Evolutionary conservation across 2,329 filamentous ascomycete species (phyloP), one percentile per base, ranked within the genome.

Genomic region (Sporothrix brasiliensis): DNA sequence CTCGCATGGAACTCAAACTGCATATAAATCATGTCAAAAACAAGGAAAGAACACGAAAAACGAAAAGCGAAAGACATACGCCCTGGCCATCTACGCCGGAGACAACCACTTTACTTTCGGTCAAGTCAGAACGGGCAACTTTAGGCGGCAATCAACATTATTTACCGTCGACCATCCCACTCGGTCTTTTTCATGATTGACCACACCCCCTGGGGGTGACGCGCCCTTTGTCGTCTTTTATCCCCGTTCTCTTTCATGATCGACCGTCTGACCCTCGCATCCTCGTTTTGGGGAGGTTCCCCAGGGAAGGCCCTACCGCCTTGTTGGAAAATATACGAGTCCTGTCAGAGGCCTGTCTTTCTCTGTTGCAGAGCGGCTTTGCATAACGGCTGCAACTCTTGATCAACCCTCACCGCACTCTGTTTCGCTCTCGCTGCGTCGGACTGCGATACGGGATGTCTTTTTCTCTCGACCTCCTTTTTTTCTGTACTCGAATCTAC

Each of bases 201-300:
- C 44, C 47, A 44, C 52, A 27, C 69, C 47, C 47, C 41, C 34
- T 24, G 24, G 34, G 56, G 50, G 21, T 11, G 60, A 66, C 58
- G 60, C n/a, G 30, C 41, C 14, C 41, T 44, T 16, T 16, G 11
- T 44, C 14, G 41, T 44, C 41, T 44, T 27, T 24, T 30, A 19
- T 47, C 21, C 34, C 10, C 6, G 27, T 34, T 53, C 27, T 27
- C 21, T 47, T 67, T 61, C 54, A n/a, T 67, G 69, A 70, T 70
- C 69, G 63, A 68, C 69, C 41, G 69, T 70, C 69, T 53, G 69
- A 49, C 58, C 50, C 50, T 56, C 50, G 39, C 68, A 56, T 66
- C 60, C 19, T 66, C 47, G 58, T 49, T 56, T 69, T 53, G 56
- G 41, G 34, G 34, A 5, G 34, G 34, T 7, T 34, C 30, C 58